Base-by-base conservation (phyloP, 148 eudicot genomes). In the Heliamphora exappendiculata region DNA sequence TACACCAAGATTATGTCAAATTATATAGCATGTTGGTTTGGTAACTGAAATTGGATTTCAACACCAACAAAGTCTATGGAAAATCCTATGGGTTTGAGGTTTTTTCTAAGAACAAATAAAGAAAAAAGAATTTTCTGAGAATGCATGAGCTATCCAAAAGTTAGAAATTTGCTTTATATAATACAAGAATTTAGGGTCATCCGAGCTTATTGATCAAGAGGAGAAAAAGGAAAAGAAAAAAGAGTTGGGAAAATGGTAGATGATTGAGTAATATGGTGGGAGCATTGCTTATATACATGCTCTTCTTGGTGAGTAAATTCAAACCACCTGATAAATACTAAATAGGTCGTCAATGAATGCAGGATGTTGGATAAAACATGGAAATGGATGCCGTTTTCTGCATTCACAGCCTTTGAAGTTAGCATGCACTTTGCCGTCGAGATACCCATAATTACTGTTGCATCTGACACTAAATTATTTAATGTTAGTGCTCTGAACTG, bases 1-100 rank as follows among this genome's bases (percentile, higher is more conserved):
- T 11, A 41, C 76, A 26, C 31, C 66, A 42, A 13, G 17, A 57
- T 59, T 75, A 29, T 42, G 22, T 64, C 10, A 28, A 73, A 37
- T 31, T 58, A 24, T 19, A 11, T 24, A 60, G 28, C 44, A 26
- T 45, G 28, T 49, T 59, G 19, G 65, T 57, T 58, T 58, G 49
- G 9, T 53, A 3, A 28, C 14, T 24, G 50, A 39, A 67, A 11
- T 67, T 17, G 49, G 19, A 67, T 41, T 67, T 67, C 31, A 67
- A 41, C 51, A 22, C 50, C 13, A 10, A 66, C 26, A 4, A 4
- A 34, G 47, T 39, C 26, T 66, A 7, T 36, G 19, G 70, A 44
- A 66, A 66, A 66, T 39, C 70, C 70, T 66, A n/a, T 9, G 24
- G 47, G 20, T 66, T 36, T 37, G 70, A 66, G 28, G 10, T 60